These are phyloP conservation scores for Suillus hirtellus DNA, from an alignment of 768 basidiomycete genomes.

Conservation along the genomic window DNA sequence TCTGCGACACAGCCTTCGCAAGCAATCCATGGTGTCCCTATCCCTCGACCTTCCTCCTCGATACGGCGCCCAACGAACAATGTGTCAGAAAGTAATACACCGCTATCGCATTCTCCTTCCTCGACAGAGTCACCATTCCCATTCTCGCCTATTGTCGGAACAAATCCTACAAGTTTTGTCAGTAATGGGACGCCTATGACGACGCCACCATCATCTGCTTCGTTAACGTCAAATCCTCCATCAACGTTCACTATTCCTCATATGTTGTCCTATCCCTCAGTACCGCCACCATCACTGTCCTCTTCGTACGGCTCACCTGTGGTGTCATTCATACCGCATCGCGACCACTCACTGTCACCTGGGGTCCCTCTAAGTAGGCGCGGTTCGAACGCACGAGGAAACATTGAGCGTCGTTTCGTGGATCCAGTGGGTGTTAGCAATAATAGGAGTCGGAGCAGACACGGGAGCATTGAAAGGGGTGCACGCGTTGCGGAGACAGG, in stretches of 20 bases:
- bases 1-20: conserved; percentile 31
- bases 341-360: conserved; percentile 53
- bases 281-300: conserved; percentile 79
- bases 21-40: conserved; percentile 62
- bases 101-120: conserved; percentile 65
- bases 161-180: conserved; percentile 54
- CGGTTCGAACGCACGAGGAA: conserved; percentile 43
- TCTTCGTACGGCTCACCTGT: conserved; percentile 76
- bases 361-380: conserved; percentile 56
- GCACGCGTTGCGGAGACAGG: conserved; percentile 73
- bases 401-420: conserved; percentile 31
- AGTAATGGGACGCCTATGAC: conserved; percentile 67
- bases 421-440: conserved; percentile 29
- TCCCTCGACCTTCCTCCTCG: conserved; percentile 70
- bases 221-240: conserved; percentile 44
- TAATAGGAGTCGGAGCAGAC: conserved; percentile 47
- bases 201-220: conserved; percentile 70
- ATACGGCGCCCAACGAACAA: conserved; percentile 54
- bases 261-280: conserved; percentile 73
- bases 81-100: conserved; percentile 56
- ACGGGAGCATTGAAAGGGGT: conserved; percentile 61
- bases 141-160: conserved; percentile 59
- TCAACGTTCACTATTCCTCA: conserved; percentile 32
- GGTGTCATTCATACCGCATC: conserved; percentile 44
- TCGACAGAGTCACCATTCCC: conserved; percentile 68